These are phyloP conservation scores for Hura crepitans DNA, from an alignment of 441 rosid genomes.

Conservation along the genomic window DNA sequence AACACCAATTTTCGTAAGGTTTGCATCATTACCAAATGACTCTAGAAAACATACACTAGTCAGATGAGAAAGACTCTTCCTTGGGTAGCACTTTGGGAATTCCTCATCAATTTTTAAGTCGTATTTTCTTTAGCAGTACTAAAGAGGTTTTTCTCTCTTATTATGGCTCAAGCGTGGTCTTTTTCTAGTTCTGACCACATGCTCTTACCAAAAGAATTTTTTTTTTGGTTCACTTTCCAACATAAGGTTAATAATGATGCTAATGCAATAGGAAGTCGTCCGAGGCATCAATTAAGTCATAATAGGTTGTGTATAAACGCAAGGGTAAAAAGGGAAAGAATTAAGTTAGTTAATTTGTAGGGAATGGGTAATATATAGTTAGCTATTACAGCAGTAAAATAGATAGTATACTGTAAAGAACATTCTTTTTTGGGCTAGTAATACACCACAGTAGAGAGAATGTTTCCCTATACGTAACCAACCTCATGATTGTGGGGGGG, in stretches of 20 bases:
- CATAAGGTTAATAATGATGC: too few species aligned
- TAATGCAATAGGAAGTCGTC: neutral
- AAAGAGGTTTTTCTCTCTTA: neutral
- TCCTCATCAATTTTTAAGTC: neutral
- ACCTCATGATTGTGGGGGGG: too few species aligned
- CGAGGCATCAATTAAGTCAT: neutral
- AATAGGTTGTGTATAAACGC: too few species aligned
- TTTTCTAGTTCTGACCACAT: neutral
- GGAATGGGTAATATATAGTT: too few species aligned
- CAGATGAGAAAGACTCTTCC: neutral
- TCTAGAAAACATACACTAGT: neutral
- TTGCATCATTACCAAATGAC: neutral
- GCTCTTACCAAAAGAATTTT: neutral
- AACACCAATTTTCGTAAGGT: neutral
- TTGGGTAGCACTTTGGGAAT: neutral
- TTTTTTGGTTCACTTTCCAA: neutral
- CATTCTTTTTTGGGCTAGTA: too few species aligned
- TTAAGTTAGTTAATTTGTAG: too few species aligned
- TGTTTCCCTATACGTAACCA: too few species aligned
- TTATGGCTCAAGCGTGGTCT: neutral
- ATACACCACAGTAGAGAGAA: too few species aligned
- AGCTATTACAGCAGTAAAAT: too few species aligned
- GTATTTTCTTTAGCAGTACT: neutral
- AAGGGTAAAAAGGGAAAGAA: too few species aligned
- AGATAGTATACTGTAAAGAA: too few species aligned